Evolutionary conservation across 495 filamentous ascomycete genomes (phyloP), one percentile per base, ranked within the genome.

Genomic region (Hypoxylon rickii): DNA sequence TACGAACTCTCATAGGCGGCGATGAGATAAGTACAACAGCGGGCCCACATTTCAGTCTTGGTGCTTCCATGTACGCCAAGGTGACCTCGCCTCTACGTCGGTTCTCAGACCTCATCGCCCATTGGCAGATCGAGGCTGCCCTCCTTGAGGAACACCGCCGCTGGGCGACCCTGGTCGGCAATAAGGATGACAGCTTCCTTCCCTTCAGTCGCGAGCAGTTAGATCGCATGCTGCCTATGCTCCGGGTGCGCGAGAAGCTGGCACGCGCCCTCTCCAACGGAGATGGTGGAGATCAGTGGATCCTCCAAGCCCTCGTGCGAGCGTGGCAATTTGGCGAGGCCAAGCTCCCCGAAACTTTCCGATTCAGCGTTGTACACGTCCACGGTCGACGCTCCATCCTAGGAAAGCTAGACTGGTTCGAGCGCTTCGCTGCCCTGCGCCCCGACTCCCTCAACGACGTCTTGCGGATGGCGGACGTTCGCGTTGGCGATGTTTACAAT

Each of bases 71-170:
- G 31, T 96, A 96, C 66, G 74, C 84, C 54, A 94, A 90, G 63
- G 83, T 84, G 32, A 97, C 94, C 1, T 91, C 86, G 57, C 94
- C 94, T 2, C 77, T 98, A 6, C 89, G 94, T 13, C 81, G 94
- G 21, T 96, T 86, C 71, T 72, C 73, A 12, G 94, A 98, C 68
- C 70, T 97, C 55, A 73, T 97, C n/a, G 77, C 82, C 0, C 92
- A 96, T 69, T 97, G 90, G 80, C 93, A 97, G 63, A 91, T 98
- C 57, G 86, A 95, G 69, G 85, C 90, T 0, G 87, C 87, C 0
- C 67, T 97, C 32, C 79, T 85, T 6, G 82, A 88, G 65, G 91
- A 94, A 73, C 71, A 78, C 15, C 70, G 74, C 24, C 75, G 76
- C 5, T 82, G 83, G 10, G 61, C 72, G 3, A 76, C 70, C 17